Percentiles rank a stretch among this genome's conserved stretches.
These are phyloP conservation scores for Microdochium trichocladiopsis DNA, from an alignment of 2,329 filamentous ascomycete genomes.

Conservation along the genomic window DNA sequence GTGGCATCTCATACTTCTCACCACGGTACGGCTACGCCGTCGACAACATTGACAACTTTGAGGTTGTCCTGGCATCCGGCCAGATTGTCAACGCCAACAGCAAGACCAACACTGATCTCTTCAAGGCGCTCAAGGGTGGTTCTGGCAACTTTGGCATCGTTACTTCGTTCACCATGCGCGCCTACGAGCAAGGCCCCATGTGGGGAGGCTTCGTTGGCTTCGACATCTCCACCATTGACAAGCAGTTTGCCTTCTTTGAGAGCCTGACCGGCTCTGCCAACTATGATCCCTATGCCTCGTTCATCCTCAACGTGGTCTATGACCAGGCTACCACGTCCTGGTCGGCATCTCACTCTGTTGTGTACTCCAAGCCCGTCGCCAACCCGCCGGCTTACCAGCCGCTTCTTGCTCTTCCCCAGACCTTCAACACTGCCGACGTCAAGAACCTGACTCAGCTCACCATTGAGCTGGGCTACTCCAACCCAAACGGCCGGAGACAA, in stretches of 20 bases:
- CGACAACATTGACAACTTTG: slow-evolving; percentile 29
- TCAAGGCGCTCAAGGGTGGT: slow-evolving; percentile 38
- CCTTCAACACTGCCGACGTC: slow-evolving; percentile 4
- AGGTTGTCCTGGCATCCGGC: slow-evolving; percentile 36
- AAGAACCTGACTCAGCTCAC: slow-evolving; percentile 6
- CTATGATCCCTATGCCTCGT: slow-evolving; percentile 7
- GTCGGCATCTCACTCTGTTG: neutral
- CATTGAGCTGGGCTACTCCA: slow-evolving; percentile 6
- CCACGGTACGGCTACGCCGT: slow-evolving; percentile 26
- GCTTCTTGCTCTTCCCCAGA: slow-evolving; percentile 6
- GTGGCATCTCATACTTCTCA: slow-evolving; percentile 14
- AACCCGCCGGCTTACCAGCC: slow-evolving; percentile 3
- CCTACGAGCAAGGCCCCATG: slow-evolving; percentile 10
- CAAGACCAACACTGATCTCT: slow-evolving; percentile 31
- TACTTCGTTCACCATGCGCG: slow-evolving; percentile 25
- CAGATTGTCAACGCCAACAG: slow-evolving; percentile 31
- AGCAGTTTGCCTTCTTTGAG: neutral
- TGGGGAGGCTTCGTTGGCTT: slow-evolving; percentile 8
- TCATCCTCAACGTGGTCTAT: slow-evolving; percentile 8
- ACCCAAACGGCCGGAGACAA: slow-evolving; percentile 20
- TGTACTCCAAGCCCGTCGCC: neutral
- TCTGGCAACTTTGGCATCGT: slow-evolving; percentile 37
- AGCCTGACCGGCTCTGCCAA: neutral
- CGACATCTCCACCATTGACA: slow-evolving; percentile 6
- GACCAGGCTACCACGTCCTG: slow-evolving; percentile 5